Evolutionary conservation across 2,329 filamentous ascomycete genomes (phyloP), one percentile per base, ranked within the genome.

Genomic region (Aspergillus tamarii): DNA sequence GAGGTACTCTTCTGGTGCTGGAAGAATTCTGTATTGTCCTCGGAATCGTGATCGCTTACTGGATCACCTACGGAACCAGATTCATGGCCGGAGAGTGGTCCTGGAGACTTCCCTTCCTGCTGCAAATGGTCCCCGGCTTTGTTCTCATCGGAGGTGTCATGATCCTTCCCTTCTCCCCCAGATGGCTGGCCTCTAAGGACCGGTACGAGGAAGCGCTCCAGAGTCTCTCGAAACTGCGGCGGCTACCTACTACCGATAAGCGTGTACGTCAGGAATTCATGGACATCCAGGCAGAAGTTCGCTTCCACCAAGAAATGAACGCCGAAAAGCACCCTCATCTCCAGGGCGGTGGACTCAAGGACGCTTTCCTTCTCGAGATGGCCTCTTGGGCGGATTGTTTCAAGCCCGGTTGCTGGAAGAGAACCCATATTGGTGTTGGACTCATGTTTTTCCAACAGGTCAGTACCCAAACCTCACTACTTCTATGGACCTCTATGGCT

Each of bases 401-500:
- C 70, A 81, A 73, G 62, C 76, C 74, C 19, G 82, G 83, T 4
- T 84, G 82, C 69, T 83, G 82, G 77, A 78, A 82, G 50, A 77
- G 84, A 26, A 85, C 83, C 0, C 80, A 83, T 54, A 77, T 87
- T 21, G 86, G 84, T 26, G 74, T 83, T 8, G 78, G 81, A 0
- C 69, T 88, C 16, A 84, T 85, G 79, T 87, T 88, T 69, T 88
- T 87, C 71, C 85, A 88, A 61, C 84, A 86, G 68, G 75, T 78
- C 26, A 59, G 67, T 62, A 12, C 30, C 46, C 28, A 36, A 54
- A 9, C 3, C 30, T 19, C 4, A 16, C 16, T n/a, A 9, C 30
- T 26, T 0, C 7, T 41, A 11, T 16, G 5, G 1, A 14, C 32
- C 28, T 19, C 23, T 7, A 6, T 46, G 54, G 59, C 26, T 58